These are phyloP conservation scores for Hymenoscyphus repandus DNA, from an alignment of 2,329 filamentous ascomycete genomes.

Conservation along the genomic window DNA sequence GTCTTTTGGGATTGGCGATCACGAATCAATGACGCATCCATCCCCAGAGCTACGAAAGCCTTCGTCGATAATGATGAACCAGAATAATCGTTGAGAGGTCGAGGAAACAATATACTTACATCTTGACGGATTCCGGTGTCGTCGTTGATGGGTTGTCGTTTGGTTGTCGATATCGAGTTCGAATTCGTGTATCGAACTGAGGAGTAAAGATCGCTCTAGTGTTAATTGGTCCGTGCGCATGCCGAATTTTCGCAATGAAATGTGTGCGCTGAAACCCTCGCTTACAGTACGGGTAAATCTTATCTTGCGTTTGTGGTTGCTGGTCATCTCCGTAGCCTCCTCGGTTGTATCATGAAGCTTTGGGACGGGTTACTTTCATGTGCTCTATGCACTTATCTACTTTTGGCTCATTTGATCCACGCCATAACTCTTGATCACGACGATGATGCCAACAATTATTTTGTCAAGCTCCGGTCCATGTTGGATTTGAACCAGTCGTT, in stretches of 20 bases:
- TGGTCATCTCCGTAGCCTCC: no score
- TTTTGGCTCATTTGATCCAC: no score
- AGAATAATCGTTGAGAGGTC: neutral
- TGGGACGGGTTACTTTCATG: no score
- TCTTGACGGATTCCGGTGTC: constrained; percentile 29
- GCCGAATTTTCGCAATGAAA: neutral
- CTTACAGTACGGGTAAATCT: no score
- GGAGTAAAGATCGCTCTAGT: constrained; percentile 2
- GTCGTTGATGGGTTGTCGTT: constrained; percentile 29
- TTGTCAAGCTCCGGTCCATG: no score
- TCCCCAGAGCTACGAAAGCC: neutral
- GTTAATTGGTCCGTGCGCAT: neutral
- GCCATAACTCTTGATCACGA: no score
- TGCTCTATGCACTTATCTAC: no score
- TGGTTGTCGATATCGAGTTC: constrained; percentile 23
- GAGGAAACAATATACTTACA: constrained; percentile 22
- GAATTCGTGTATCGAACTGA: constrained; percentile 10
- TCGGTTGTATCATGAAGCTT: no score
- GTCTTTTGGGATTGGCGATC: neutral
- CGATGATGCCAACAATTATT: no score
- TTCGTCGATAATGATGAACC: neutral
- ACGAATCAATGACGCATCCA: constrained; percentile 18
- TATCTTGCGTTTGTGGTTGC: no score
- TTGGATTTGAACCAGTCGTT: no score
- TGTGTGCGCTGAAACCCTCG: neutral